Conservation (phyloP, 192 early-diverging fungal species). For the Coemansia sp. region DNA sequence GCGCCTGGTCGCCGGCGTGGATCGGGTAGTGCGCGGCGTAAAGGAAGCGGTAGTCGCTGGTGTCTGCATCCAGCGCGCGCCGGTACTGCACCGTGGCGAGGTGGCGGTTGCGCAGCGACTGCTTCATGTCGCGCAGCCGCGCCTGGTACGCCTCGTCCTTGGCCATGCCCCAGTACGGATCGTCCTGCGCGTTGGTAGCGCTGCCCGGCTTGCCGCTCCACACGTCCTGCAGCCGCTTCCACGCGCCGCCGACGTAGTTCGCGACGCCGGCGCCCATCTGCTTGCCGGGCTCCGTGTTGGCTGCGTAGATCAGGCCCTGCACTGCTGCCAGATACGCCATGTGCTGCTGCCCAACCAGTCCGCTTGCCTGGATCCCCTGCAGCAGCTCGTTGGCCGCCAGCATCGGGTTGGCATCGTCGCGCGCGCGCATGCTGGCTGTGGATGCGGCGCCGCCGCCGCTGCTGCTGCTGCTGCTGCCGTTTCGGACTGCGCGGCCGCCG, state of each 20-base stretch:
- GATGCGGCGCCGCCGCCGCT: not conserved
- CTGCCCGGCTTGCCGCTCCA: conserved; percentile 1
- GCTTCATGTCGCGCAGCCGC: conserved; percentile 48
- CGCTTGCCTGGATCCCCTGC: conserved; percentile 40
- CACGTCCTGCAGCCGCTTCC: conserved; percentile 41
- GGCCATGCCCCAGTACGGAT: conserved; percentile 49
- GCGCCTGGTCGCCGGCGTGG: conserved; percentile 58
- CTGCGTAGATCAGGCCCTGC: conserved; percentile 32
- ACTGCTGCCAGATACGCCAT: conserved; percentile 39
- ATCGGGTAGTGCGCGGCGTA: conserved; percentile 57
- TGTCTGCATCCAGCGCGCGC: conserved; percentile 57
- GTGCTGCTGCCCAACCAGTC: conserved; percentile 37
- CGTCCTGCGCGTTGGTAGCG: conserved; percentile 9
- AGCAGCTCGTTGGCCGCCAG: conserved; percentile 24
- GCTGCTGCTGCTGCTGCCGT: not conserved
- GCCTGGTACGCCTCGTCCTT: conserved; percentile 53
- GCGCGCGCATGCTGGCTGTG: not conserved
- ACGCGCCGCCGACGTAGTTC: conserved; percentile 15
- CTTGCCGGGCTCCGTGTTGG: conserved; percentile 10
- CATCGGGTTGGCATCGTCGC: conserved; percentile 46
- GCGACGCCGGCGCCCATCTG: conserved; percentile 10
- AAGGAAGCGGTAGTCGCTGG: conserved; percentile 61
- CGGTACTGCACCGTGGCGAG: conserved; percentile 58
- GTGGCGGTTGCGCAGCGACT: conserved; percentile 52
- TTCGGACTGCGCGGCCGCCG: not conserved